A percentile compares a stretch with the other conserved stretches of the same genome.
Evolutionary conservation across 202 grass and related monocot species (phyloP).

Genomic region (Schoenoplectus tabernaemontani): DNA sequence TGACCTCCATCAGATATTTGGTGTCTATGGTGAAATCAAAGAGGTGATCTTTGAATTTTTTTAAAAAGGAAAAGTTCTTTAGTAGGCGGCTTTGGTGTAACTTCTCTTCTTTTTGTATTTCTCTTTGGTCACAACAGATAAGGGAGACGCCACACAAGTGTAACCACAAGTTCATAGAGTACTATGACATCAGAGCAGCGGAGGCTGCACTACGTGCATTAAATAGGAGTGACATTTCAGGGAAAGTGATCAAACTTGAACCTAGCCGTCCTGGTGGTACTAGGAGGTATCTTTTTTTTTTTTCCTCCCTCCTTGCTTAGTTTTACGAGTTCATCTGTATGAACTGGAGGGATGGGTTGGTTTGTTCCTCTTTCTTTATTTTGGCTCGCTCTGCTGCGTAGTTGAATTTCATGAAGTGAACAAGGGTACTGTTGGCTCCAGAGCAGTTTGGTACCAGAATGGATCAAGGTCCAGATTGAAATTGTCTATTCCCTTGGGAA

Average conservation of each 20-base stretch:
- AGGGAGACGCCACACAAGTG: conserved; percentile 49
- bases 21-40: conserved; percentile 78
- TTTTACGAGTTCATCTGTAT: background rate
- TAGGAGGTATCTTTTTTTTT: conserved; percentile 42
- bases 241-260: conserved; percentile 77
- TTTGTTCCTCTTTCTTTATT: conserved; percentile 19
- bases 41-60: conserved; percentile 47
- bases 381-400: background rate
- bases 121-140: conserved; percentile 40
- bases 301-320: background rate
- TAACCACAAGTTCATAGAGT: conserved; percentile 88
- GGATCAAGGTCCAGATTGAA: too few species aligned
- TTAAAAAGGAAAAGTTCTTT: background rate
- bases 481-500: too few species aligned
- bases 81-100: background rate
- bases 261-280: conserved; percentile 42
- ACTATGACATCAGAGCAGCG: conserved; percentile 81
- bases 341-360: background rate
- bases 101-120: background rate
- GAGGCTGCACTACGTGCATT: conserved; percentile 61
- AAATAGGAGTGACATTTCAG: conserved; percentile 64
- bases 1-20: conserved; percentile 72
- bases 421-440: background rate
- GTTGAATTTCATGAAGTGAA: background rate
- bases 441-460: background rate